phyloP scores from a whole-genome alignment of 75 land plant species.

The Pinus taeda region DNA sequence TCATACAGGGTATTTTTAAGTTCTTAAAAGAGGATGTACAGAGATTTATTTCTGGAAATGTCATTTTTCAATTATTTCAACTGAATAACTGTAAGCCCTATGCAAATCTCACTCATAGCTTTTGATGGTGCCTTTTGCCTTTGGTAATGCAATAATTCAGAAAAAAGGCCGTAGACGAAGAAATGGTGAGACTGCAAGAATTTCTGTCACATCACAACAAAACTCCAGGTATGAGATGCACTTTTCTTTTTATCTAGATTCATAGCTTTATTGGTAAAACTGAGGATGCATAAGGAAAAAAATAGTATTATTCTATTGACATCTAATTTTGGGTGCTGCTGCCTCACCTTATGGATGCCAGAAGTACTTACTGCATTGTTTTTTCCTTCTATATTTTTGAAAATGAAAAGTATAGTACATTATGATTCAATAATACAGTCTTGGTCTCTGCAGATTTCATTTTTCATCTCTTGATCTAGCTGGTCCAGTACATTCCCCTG shows the following conservation, averaged over 20 bases:
- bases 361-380: neutral
- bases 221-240: constrained; percentile 32
- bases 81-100: neutral
- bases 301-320: neutral
- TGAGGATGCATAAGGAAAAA: neutral
- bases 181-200: constrained; percentile 55
- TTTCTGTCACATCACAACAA: constrained; percentile 12
- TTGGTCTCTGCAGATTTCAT: neutral
- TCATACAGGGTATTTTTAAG: neutral
- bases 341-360: neutral
- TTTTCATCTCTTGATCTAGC: neutral
- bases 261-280: neutral
- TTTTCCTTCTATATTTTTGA: too few species aligned
- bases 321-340: neutral
- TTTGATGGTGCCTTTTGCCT: neutral
- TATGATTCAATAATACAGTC: neutral
- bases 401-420: too few species aligned
- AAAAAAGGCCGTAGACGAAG: constrained; percentile 56
- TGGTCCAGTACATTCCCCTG: neutral
- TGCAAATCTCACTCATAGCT: constrained; percentile 4
- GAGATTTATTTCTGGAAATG: neutral
- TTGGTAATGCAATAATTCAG: constrained; percentile 16
- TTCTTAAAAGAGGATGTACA: neutral
- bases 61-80: neutral
- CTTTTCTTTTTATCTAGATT: neutral